A percentile compares a stretch with the other conserved stretches of the same genome.
Evolutionary conservation across 495 filamentous ascomycete genomes (phyloP).

Genomic region (Annulohypoxylon stygium): DNA sequence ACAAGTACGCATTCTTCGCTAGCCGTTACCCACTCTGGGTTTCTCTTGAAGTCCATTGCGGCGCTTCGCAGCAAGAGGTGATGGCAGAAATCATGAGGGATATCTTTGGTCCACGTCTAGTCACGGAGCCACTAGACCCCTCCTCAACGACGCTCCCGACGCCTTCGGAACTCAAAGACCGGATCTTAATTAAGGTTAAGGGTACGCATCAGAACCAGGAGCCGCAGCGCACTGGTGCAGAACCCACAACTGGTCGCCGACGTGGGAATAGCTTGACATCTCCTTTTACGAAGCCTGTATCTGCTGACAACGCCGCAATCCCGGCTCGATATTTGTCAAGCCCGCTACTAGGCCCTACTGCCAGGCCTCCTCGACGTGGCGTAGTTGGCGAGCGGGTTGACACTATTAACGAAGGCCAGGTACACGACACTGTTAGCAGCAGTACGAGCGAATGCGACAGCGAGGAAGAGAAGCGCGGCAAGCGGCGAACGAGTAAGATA

Average conservation of each 20-base stretch:
- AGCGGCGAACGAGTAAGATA: slow-evolving; percentile 85
- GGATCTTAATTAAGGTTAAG: slow-evolving; percentile 95
- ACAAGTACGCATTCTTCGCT: slow-evolving; percentile 88
- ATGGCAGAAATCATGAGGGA: slow-evolving; percentile 94
- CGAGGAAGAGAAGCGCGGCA: slow-evolving; percentile 67
- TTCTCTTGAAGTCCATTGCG: slow-evolving; percentile 96
- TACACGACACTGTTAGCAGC: slow-evolving; percentile 64
- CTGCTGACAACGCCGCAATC: slow-evolving; percentile 67
- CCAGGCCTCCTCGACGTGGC: slow-evolving; percentile 51
- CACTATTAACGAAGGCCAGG: slow-evolving; percentile 64
- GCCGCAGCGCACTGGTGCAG: slow-evolving; percentile 52
- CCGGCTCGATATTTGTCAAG: slow-evolving; percentile 69
- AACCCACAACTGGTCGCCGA: slow-evolving; percentile 63
- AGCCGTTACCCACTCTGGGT: slow-evolving; percentile 89
- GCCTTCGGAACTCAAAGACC: slow-evolving; percentile 83
- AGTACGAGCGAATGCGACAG: slow-evolving; percentile 71
- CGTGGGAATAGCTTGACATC: slow-evolving; percentile 87
- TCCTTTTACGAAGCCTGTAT: slow-evolving; percentile 72
- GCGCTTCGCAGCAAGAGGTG: slow-evolving; percentile 78
- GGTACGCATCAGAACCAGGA: slow-evolving; percentile 62
- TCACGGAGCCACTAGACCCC: slow-evolving; percentile 78
- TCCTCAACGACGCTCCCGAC: slow-evolving; percentile 78
- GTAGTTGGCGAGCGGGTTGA: slow-evolving; percentile 54
- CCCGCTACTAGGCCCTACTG: slow-evolving; percentile 60
- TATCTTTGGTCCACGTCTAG: slow-evolving; percentile 80